These are phyloP conservation scores for Mortierella sp. DNA, from an alignment of 371 early-diverging fungal genomes.

Conservation along the genomic window DNA sequence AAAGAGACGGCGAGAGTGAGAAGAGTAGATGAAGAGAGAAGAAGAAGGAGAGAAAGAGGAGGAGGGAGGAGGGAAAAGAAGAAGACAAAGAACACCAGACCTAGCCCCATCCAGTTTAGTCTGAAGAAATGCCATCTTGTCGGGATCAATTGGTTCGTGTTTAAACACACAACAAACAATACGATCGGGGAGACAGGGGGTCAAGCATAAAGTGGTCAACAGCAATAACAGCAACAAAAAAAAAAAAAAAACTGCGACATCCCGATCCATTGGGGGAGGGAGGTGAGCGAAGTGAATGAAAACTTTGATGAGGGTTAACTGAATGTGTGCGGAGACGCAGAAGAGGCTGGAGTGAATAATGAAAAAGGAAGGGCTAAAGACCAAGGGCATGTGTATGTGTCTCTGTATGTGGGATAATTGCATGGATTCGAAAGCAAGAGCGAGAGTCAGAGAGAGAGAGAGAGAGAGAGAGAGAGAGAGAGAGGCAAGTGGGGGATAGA, in stretches of 20 bases:
- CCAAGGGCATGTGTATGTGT: background rate
- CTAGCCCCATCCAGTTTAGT: background rate
- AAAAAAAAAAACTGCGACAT: background rate
- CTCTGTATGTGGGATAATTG: background rate
- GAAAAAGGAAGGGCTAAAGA: background rate
- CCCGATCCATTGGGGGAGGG: background rate
- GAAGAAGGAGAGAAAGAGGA: slow-evolving; percentile 4
- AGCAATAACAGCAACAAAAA: background rate
- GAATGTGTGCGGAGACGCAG: background rate
- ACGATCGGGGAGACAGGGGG: background rate
- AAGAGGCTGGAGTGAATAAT: too few relatives aligned
- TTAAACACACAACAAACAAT: background rate
- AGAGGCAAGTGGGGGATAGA: background rate
- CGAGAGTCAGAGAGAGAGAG: background rate
- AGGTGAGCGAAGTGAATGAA: too few relatives aligned
- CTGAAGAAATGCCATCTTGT: too few relatives aligned
- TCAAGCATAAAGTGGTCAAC: background rate
- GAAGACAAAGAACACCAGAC: background rate
- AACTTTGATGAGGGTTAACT: background rate
- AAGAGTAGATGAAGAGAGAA: background rate
- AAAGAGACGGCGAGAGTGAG: slow-evolving; percentile 2
- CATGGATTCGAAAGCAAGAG: background rate
- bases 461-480: background rate
- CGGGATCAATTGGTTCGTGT: too few relatives aligned
- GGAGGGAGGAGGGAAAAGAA: background rate